Conservation (phyloP, 2,329 filamentous ascomycete species). For the Biscogniauxia sp. region DNA sequence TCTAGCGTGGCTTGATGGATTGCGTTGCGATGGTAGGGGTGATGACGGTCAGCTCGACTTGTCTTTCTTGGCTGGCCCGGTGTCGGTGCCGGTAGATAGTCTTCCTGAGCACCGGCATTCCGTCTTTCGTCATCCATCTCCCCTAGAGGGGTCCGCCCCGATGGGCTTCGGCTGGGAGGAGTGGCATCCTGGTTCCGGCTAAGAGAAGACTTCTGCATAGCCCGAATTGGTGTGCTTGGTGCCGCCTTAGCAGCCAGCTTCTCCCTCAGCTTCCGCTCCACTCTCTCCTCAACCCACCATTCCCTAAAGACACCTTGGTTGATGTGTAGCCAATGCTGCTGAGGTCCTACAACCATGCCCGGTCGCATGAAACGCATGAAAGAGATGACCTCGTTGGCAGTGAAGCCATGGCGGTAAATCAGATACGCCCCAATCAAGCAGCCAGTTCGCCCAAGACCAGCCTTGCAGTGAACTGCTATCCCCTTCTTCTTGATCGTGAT, state of each 20-base stretch:
- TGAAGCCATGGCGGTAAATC: slow-evolving; percentile 96
- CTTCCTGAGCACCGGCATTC: slow-evolving; percentile 70
- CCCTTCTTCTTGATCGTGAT: slow-evolving; percentile 88
- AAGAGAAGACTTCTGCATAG: slow-evolving; percentile 57
- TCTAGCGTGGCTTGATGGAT: slow-evolving; percentile 44
- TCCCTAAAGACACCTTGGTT: slow-evolving; percentile 97
- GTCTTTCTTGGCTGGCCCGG: slow-evolving; percentile 94
- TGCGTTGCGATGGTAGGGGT: slow-evolving; percentile 65
- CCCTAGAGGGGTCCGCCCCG: slow-evolving; percentile 80
- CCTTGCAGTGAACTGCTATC: slow-evolving; percentile 98
- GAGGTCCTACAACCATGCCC: slow-evolving; percentile 97
- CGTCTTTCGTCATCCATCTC: slow-evolving; percentile 83
- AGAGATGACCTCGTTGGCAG: slow-evolving; percentile 93
- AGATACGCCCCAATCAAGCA: slow-evolving; percentile 97
- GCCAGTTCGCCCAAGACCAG: slow-evolving; percentile 89
- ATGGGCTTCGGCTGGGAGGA: slow-evolving; percentile 75
- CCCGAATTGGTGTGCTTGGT: slow-evolving; percentile 60
- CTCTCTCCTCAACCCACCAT: slow-evolving; percentile 92
- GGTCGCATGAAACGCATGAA: slow-evolving; percentile 99
- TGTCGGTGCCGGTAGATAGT: slow-evolving; percentile 91
- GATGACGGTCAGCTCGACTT: slow-evolving; percentile 71
- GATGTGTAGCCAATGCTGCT: slow-evolving; percentile 97
- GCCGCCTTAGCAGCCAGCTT: slow-evolving; percentile 51
- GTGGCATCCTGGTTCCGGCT: slow-evolving; percentile 71
- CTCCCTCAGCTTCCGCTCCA: slow-evolving; percentile 65